Conservation (phyloP, 2,329 filamentous ascomycete genomes). For the Stachybotrys elegans region DNA sequence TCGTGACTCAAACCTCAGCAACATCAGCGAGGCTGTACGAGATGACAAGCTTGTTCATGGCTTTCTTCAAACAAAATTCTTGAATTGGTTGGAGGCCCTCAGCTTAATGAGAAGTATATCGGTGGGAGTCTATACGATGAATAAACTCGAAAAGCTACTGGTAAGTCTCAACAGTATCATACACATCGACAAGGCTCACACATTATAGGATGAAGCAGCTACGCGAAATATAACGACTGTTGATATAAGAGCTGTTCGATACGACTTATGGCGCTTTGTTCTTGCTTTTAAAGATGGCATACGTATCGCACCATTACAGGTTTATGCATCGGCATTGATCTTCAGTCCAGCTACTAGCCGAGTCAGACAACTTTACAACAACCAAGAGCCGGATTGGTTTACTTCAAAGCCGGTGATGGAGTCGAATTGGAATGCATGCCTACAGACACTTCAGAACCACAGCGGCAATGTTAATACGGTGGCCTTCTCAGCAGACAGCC, state of each 20-base stretch:
- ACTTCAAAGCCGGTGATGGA: neutral
- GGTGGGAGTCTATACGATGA: conserved; percentile 5
- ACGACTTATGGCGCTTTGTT: conserved; percentile 24
- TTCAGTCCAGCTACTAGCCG: conserved; percentile 23
- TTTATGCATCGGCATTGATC: conserved; percentile 23
- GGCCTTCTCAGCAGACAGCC: too few species aligned
- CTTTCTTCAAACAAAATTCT: conserved; percentile 29
- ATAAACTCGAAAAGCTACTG: too few species aligned
- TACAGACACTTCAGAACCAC: too few species aligned
- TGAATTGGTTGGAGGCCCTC: conserved; percentile 36
- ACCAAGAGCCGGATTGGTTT: conserved; percentile 10
- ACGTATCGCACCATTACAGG: conserved; percentile 21
- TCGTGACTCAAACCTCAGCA: neutral
- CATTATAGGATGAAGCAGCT: too few species aligned
- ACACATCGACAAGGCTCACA: too few species aligned
- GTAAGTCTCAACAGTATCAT: too few species aligned
- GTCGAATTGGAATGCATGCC: neutral
- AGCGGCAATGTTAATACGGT: too few species aligned
- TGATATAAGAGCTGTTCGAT: too few species aligned
- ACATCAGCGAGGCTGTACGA: neutral
- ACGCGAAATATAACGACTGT: too few species aligned
- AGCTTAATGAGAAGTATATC: conserved; percentile 22
- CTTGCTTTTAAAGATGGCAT: conserved; percentile 16
- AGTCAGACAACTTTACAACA: conserved; percentile 7
- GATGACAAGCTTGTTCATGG: conserved; percentile 17